phyloP scores from a whole-genome alignment of 2,329 filamentous ascomycete species.

The Diaporthe citri region DNA sequence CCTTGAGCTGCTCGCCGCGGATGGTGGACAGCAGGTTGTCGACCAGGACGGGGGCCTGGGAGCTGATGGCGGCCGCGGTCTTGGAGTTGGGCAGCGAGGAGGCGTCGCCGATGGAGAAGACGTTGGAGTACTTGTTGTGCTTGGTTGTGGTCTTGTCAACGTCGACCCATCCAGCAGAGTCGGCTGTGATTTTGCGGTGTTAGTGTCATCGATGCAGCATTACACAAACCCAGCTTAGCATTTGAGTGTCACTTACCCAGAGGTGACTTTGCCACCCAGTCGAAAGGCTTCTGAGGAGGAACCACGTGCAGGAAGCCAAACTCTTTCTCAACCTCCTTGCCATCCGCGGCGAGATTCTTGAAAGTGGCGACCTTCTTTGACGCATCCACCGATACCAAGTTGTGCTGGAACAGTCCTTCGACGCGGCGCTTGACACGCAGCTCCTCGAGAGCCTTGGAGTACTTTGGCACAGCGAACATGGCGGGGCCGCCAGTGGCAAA shows the following conservation, averaged over 20 bases:
- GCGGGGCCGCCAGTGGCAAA: constrained; percentile 52
- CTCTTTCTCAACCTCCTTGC: constrained; percentile 49
- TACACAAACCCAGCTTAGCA: background rate
- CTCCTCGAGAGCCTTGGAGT: constrained; percentile 50
- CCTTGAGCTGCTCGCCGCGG: constrained; percentile 49
- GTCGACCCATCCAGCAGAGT: constrained; percentile 43
- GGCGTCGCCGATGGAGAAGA: constrained; percentile 56
- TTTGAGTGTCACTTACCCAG: constrained; percentile 44
- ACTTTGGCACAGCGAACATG: constrained; percentile 57
- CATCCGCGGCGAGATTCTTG: constrained; percentile 48
- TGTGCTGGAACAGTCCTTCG: constrained; percentile 55
- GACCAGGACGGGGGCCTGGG: constrained; percentile 58
- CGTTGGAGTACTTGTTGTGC: constrained; percentile 51
- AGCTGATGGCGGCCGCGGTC: constrained; percentile 59
- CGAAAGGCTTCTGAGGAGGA: constrained; percentile 45
- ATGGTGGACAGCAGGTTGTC: constrained; percentile 54
- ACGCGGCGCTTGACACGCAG: constrained; percentile 52
- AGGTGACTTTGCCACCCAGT: constrained; percentile 44
- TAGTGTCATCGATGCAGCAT: constrained; percentile 49
- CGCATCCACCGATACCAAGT: constrained; percentile 51
- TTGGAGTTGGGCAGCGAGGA: constrained; percentile 57
- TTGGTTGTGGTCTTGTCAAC: constrained; percentile 44
- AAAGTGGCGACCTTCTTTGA: constrained; percentile 50
- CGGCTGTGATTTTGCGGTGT: constrained; percentile 8
- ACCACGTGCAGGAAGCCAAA: constrained; percentile 54